phyloP scores from a whole-genome alignment of 768 basidiomycete species.

The Lactarius evosmus region DNA sequence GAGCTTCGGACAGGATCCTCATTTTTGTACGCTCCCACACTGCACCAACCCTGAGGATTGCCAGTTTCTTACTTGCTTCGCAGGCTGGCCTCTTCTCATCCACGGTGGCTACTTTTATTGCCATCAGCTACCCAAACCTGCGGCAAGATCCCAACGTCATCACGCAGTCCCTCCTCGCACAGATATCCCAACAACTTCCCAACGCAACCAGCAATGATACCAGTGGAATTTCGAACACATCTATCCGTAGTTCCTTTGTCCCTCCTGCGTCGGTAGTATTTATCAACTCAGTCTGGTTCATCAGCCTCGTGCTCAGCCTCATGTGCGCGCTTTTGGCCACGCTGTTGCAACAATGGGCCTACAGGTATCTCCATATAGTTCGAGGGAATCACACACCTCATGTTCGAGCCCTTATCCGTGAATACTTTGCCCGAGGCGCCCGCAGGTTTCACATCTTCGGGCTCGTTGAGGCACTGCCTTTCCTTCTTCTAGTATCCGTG shows the following conservation, averaged over 20 bases:
- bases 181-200: background rate
- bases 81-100: background rate
- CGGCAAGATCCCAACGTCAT: background rate
- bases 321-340: background rate
- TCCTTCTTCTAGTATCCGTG: background rate
- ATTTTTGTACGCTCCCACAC: background rate
- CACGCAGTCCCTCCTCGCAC: background rate
- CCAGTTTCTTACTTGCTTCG: background rate
- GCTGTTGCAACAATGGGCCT: conserved; percentile 6
- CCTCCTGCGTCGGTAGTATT: background rate
- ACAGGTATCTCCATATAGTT: background rate
- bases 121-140: background rate
- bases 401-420: conserved; percentile 4
- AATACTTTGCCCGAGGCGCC: conserved; percentile 38
- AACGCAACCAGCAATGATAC: too few species aligned
- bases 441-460: conserved; percentile 39
- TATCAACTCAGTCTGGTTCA: conserved; percentile 2
- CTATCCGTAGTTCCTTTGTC: background rate
- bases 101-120: background rate
- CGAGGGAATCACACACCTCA: background rate
- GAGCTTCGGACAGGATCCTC: background rate
- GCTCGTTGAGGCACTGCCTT: conserved; percentile 39
- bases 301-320: conserved; percentile 4
- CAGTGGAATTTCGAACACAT: background rate
- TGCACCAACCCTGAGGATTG: background rate